Percentiles rank a stretch among this genome's conserved stretches.
Evolutionary conservation across 2,329 filamentous ascomycete species (phyloP).

Genomic region (Penicillium sp.): DNA sequence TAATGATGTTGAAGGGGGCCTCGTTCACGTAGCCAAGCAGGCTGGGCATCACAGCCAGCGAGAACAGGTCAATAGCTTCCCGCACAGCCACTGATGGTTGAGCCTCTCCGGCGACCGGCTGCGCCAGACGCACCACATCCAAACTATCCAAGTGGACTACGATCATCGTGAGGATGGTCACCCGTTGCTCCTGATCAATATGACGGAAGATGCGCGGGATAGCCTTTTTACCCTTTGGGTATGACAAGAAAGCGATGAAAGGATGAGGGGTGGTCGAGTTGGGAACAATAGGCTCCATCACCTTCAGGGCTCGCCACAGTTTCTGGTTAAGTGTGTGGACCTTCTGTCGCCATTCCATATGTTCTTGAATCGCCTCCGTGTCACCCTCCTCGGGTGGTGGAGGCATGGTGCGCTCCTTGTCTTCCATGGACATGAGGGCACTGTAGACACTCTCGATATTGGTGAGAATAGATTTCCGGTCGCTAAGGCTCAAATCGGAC

Average conservation of each 20-base stretch:
- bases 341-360: slow-evolving; percentile 75
- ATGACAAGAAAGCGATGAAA: slow-evolving; percentile 93
- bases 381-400: slow-evolving; percentile 64
- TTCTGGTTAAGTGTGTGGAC: slow-evolving; percentile 69
- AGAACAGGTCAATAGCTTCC: slow-evolving; percentile 91
- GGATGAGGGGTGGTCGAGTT: slow-evolving; percentile 72
- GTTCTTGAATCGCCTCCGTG: slow-evolving; percentile 66
- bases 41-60: slow-evolving; percentile 80
- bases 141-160: slow-evolving; percentile 88
- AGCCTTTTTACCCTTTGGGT: slow-evolving; percentile 92
- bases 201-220: slow-evolving; percentile 94
- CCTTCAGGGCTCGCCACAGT: slow-evolving; percentile 83
- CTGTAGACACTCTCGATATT: slow-evolving; percentile 88
- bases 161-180: slow-evolving; percentile 94
- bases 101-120: slow-evolving; percentile 68
- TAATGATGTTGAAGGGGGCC: slow-evolving; percentile 84
- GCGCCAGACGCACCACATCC: slow-evolving; percentile 80
- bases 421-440: slow-evolving; percentile 88
- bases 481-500: slow-evolving; percentile 57
- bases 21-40: slow-evolving; percentile 89
- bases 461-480: slow-evolving; percentile 77
- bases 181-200: slow-evolving; percentile 82
- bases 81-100: slow-evolving; percentile 73
- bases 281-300: slow-evolving; percentile 82
- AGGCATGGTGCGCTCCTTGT: slow-evolving; percentile 80